Evolutionary conservation across 139 green algal species (phyloP).

Genomic region (Asterochloris erici): DNA sequence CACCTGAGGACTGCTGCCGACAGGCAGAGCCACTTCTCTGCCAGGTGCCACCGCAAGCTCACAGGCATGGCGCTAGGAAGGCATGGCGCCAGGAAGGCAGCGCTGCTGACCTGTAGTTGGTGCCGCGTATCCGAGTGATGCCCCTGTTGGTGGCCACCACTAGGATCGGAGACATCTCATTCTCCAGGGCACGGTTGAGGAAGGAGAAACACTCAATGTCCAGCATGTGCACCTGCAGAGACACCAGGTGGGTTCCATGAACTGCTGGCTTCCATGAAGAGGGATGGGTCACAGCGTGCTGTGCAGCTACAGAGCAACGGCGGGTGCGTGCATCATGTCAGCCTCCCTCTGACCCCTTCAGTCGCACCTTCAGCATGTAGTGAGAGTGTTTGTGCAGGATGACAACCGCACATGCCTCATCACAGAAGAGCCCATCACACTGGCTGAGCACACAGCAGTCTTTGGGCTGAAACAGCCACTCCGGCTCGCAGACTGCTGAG

Average conservation of each 20-base stretch:
- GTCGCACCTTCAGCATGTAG: too few relatives aligned
- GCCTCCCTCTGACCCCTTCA: neutral
- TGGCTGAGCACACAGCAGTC: too few relatives aligned
- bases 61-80: neutral
- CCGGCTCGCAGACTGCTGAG: too few relatives aligned
- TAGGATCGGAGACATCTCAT: constrained; percentile 97
- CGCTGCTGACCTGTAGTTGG: constrained; percentile 74
- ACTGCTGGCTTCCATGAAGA: neutral
- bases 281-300: neutral
- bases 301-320: neutral
- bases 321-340: too few relatives aligned
- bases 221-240: constrained; percentile 94
- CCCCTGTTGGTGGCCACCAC: constrained; percentile 97
- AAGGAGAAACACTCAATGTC: constrained; percentile 99
- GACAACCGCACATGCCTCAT: too few relatives aligned
- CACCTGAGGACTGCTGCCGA: too few relatives aligned
- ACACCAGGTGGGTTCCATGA: neutral
- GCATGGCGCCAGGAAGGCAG: constrained; percentile 9
- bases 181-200: constrained; percentile 96
- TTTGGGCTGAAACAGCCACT: too few relatives aligned
- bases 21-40: neutral
- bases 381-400: too few relatives aligned
- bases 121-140: constrained; percentile 95
- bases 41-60: neutral
- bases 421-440: too few relatives aligned